Base-by-base conservation (phyloP, 2,329 filamentous ascomycete species). In the Dactylellina parvicollis region DNA sequence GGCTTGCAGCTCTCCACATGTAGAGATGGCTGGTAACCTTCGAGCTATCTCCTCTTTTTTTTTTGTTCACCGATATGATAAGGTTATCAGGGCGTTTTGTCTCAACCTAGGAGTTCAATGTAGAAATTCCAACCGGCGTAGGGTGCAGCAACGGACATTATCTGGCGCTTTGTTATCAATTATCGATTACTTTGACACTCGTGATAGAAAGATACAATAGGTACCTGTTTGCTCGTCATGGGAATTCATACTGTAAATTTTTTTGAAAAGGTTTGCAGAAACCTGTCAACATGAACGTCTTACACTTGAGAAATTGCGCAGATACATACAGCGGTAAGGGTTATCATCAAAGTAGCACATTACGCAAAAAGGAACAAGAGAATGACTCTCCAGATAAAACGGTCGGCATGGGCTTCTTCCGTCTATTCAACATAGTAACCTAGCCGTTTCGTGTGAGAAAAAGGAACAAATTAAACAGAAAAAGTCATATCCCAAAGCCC, bases 131-230 rank as follows among this genome's bases (percentile, higher is more conserved):
- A 32, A 52, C 8, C 26, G 47, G 28, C 10, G 44, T 8, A 16
- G 20, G 9, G 44, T 7, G 40, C 10, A 44, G 20, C n/a, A 20
- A 22, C 36, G 4, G 36, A 16, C 36, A 14, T 40, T 40, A 12
- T 5, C n/a, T 20, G 40, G 22, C 36, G 4, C 16, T 46, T 24
- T 22, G 42, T 24, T 46, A 46, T 46, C 20, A 5, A 22, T 42
- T 46, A 46, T 46, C 42, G 42, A 30, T 30, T 50, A n/a, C n/a
- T n/a, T n/a, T n/a, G n/a, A 22, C 20, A 32, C 47, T 44, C 40
- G 40, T 44, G 40, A 44, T 40, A 5, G n/a, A 12, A 40, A 12
- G 7, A 40, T n/a, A n/a, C n/a, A n/a, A n/a, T n/a, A n/a, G n/a
- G n/a, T n/a, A n/a, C n/a, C n/a, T n/a, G n/a, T n/a, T n/a, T n/a